phyloP scores from a whole-genome alignment of 1,139 yeast species.

The Saccharomyces pastorianus region DNA sequence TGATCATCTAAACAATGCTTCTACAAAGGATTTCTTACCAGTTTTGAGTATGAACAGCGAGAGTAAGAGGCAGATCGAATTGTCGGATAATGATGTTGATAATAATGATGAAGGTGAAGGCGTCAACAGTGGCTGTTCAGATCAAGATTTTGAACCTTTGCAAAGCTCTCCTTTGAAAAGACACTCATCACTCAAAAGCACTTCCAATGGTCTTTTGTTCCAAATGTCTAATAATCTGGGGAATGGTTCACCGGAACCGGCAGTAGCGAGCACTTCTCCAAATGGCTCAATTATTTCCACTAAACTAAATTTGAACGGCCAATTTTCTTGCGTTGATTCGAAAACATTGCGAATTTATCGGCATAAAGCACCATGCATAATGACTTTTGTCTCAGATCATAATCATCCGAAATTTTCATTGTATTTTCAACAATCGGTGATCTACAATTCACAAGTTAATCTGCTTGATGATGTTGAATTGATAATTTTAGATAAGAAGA shows the following conservation, averaged over 20 bases:
- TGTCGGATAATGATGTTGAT: background rate
- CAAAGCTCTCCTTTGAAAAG: background rate
- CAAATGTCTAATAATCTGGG: background rate
- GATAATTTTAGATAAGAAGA: background rate
- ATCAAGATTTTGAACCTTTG: background rate
- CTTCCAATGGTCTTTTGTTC: background rate
- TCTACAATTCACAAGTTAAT: background rate
- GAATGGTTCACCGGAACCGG: background rate
- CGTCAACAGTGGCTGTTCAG: background rate
- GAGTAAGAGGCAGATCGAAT: background rate
- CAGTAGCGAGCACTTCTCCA: background rate
- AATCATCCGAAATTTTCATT: background rate
- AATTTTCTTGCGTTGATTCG: background rate
- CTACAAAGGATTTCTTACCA: constrained; percentile 9
- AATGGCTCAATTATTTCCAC: background rate
- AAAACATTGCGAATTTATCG: background rate
- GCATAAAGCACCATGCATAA: background rate
- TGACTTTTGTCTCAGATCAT: background rate
- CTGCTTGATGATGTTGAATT: background rate
- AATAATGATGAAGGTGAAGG: background rate
- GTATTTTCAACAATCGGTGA: background rate
- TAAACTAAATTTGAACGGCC: background rate
- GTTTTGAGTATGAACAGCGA: background rate
- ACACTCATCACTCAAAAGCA: background rate
- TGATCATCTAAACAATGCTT: constrained; percentile 6